Base-by-base conservation (phyloP, 805 yeast species). In the Sugiyamaella lignohabitans region DNA sequence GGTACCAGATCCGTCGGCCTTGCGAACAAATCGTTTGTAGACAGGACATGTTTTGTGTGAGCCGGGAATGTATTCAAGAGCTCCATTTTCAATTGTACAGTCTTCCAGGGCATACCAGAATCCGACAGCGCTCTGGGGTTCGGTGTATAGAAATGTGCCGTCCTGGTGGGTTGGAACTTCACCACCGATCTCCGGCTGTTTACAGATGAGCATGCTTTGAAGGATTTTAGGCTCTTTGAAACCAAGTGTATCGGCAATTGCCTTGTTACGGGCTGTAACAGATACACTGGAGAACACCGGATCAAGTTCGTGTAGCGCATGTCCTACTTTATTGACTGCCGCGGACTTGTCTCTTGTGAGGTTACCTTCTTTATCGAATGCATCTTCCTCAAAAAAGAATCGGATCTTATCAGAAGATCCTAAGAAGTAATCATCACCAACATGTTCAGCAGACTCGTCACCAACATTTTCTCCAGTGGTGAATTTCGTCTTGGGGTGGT, bases 71-170 rank as follows among this genome's bases (percentile, higher is more conserved):
- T 73, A 83, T 48, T 79, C 74, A 17, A 84, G 66, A 49, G 91
- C 83, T 0, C 94, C 93, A 61, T 84, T 84, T 3, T 64, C 66
- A 1, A 60, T 48, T 1, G 82, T 79, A 60, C 93, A 84, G 55
- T 82, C 84, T 55, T 85, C 87, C 52, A 84, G 63, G 0, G 93
- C 89, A 58, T 79, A 77, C 94, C 94, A 84, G 59, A 82, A 85
- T 2, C 94, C 94, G 35, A 84, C 61, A 1, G 88, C 87, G 2
- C 78, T 66, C 43, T 75, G 80, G 2, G 94, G 94, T 16, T 77
- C 68, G 0, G 93, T 84, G 62, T 71, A 84, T 21, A 85, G 67
- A 54, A 85, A 85, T 2, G 79, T 78, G 2, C 79, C 87, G 60
- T 85, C 94, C 45, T 81, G 84, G 57, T 85, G 94, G 1, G 84